Evolutionary conservation across 176 grass and related monocot species (phyloP).

Genomic region (Carex parvula): DNA sequence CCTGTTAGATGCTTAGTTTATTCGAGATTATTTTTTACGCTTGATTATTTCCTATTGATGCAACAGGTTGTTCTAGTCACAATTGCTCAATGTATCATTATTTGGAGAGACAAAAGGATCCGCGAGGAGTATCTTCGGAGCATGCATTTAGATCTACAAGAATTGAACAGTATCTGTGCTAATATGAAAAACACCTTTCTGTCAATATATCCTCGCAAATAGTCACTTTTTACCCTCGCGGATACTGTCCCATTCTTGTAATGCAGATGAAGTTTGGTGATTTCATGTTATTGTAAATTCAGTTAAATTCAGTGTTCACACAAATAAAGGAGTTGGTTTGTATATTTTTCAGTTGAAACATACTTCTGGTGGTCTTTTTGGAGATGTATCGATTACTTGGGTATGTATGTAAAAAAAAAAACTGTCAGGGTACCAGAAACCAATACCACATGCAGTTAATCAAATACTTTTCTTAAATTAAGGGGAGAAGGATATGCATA

Average conservation of each 20-base stretch:
- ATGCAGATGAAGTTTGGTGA: constrained; percentile 37
- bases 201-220: no score
- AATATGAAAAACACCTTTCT: no score
- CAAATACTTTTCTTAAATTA: not conserved
- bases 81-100: constrained; percentile 36
- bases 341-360: not conserved
- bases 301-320: not conserved
- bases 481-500: not conserved
- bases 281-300: constrained; percentile 19
- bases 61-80: constrained; percentile 59
- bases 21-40: not conserved
- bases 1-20: not conserved
- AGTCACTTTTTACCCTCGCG: no score
- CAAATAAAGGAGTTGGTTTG: not conserved
- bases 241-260: no score
- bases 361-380: not conserved
- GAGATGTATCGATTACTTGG: not conserved
- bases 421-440: not conserved
- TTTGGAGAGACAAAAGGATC: constrained; percentile 41
- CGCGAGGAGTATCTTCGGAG: no score
- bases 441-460: not conserved
- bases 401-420: not conserved
- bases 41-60: constrained; percentile 14
- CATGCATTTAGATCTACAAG: no score
- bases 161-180: no score